Evolutionary conservation across 805 yeast genomes (phyloP).

Genomic region (Spathaspora girioi): DNA sequence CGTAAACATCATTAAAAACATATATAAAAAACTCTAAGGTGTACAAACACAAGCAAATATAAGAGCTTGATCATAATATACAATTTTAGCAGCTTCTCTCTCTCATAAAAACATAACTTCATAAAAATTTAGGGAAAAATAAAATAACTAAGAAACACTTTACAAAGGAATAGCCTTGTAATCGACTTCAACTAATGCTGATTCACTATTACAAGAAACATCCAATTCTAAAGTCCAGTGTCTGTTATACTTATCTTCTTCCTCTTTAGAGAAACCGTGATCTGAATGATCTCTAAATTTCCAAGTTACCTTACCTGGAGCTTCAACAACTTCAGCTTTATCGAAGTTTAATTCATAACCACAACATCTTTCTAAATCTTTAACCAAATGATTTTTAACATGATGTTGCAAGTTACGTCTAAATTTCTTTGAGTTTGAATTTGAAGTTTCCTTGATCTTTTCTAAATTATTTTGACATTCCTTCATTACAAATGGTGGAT

Average conservation of each 20-base stretch:
- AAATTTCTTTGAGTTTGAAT: conserved; percentile 67
- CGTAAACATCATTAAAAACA: not conserved
- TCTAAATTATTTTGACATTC: conserved; percentile 68
- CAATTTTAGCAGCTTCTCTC: not conserved
- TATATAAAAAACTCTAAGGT: not conserved
- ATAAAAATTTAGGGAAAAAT: not conserved
- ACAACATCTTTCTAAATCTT: conserved; percentile 60
- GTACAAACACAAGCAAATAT: not conserved
- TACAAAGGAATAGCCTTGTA: conserved; percentile 50
- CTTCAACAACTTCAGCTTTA: conserved; percentile 44
- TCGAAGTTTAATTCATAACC: conserved; percentile 55
- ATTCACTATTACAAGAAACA: conserved; percentile 62
- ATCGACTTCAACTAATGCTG: conserved; percentile 64
- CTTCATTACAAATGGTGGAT: conserved; percentile 70
- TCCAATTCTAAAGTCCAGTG: conserved; percentile 65
- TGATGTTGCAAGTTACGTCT: conserved; percentile 75
- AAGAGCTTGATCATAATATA: not conserved
- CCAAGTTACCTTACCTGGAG: conserved; percentile 55
- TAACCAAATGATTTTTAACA: conserved; percentile 63
- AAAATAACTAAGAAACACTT: not conserved
- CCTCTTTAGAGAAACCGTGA: conserved; percentile 50
- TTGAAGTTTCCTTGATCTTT: conserved; percentile 67
- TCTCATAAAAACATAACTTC: not conserved
- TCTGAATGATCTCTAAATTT: conserved; percentile 55
- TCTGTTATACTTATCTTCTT: conserved; percentile 44